Conservation (phyloP, 331 rosid species). For the Quercus tomentella region DNA sequence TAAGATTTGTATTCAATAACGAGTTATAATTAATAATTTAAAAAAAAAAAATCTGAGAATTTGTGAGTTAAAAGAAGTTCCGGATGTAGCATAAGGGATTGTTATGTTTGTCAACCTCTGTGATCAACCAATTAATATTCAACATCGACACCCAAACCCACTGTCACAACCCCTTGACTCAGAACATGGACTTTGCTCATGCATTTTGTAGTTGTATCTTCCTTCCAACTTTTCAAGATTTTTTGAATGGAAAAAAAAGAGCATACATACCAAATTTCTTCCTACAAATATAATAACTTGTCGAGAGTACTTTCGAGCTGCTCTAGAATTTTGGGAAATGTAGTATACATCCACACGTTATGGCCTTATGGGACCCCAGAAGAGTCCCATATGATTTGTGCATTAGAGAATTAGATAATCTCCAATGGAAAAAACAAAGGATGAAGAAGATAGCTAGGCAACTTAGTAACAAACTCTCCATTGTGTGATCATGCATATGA, state of each 20-base stretch:
- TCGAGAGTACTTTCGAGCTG: not conserved
- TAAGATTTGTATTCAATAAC: too few relatives aligned
- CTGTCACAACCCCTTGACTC: too few relatives aligned
- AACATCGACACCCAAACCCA: too few relatives aligned
- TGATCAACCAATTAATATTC: not conserved
- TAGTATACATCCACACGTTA: not conserved
- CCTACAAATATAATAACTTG: not conserved
- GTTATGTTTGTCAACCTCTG: not conserved
- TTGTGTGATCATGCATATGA: not conserved
- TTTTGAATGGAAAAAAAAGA: too few relatives aligned
- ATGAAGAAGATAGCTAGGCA: slow-evolving; percentile 5
- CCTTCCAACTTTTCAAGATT: not conserved
- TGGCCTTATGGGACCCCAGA: not conserved
- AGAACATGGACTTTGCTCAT: not conserved
- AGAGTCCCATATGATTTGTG: not conserved
- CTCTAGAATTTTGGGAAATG: not conserved
- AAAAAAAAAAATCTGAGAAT: too few relatives aligned
- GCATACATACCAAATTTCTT: not conserved
- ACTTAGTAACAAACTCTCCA: not conserved
- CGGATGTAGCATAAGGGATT: too few relatives aligned
- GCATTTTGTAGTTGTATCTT: not conserved
- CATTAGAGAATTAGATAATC: not conserved
- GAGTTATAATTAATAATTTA: too few relatives aligned
- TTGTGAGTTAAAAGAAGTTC: not conserved
- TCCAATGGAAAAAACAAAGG: too few relatives aligned